These are phyloP conservation scores for Shiraia sp. DNA, from an alignment of 2,329 filamentous ascomycete genomes.

Conservation along the genomic window DNA sequence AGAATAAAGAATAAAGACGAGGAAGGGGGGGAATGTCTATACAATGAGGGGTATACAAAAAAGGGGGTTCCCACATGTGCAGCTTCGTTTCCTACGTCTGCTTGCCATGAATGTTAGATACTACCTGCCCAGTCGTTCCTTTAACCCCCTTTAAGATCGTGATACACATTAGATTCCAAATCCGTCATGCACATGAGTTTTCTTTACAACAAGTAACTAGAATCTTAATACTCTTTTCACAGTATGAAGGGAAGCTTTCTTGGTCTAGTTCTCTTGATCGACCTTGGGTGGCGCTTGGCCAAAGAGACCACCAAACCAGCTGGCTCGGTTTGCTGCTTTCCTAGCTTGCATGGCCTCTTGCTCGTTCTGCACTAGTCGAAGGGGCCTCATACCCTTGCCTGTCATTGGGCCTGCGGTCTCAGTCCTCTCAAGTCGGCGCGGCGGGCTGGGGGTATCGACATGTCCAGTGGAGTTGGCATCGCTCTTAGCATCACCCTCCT, in stretches of 20 bases:
- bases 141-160: not conserved
- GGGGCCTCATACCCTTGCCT: conserved; percentile 74
- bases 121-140: not conserved
- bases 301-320: conserved; percentile 54
- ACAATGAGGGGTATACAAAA: conserved; percentile 9
- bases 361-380: conserved; percentile 81
- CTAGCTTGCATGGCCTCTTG: conserved; percentile 43
- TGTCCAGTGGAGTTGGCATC: conserved; percentile 28
- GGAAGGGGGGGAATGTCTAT: conserved; percentile 1
- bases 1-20: not conserved
- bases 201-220: no score
- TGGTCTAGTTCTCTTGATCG: conserved; percentile 14
- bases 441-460: conserved; percentile 51
- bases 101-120: not conserved
- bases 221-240: not conserved
- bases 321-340: conserved; percentile 51
- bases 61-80: not conserved
- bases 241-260: not conserved
- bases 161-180: not conserved
- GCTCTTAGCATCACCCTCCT: conserved; percentile 34
- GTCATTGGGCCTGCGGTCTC: conserved; percentile 49
- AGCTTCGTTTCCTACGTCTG: not conserved
- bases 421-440: conserved; percentile 60
- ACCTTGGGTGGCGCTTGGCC: conserved; percentile 32
- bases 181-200: not conserved